These are phyloP conservation scores for Crotalaria pallida DNA, from an alignment of 306 rosid genomes.

Conservation along the genomic window DNA sequence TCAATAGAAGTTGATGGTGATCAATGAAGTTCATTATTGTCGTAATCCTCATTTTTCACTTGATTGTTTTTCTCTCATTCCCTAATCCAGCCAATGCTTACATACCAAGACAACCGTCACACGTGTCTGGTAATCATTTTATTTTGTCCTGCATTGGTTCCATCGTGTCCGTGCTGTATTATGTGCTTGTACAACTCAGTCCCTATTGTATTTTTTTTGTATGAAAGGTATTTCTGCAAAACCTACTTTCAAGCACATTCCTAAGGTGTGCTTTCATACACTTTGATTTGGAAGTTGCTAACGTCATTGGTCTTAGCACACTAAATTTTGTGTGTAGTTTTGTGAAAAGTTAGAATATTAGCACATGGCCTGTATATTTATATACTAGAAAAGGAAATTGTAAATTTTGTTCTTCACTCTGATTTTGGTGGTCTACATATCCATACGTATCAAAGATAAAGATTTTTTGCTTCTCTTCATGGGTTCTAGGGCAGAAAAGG, in stretches of 20 bases:
- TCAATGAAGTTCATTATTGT: constrained; percentile 6
- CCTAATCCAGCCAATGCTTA: constrained; percentile 72
- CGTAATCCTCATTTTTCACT: constrained; percentile 19
- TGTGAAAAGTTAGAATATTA: no score
- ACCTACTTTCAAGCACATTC: constrained; percentile 85
- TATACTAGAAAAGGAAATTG: no score
- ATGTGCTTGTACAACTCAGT: constrained; percentile 7
- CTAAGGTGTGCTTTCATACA: constrained; percentile 61
- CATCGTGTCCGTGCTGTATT: not conserved
- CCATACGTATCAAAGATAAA: no score
- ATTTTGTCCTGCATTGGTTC: constrained; percentile 3
- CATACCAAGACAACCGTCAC: constrained; percentile 72
- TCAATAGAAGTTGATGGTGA: not conserved
- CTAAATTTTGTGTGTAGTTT: not conserved
- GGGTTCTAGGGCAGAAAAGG: constrained; percentile 2
- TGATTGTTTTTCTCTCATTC: not conserved
- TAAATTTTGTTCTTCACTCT: no score
- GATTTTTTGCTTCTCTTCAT: not conserved
- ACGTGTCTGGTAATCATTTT: constrained; percentile 38
- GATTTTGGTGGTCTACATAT: no score
- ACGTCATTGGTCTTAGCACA: constrained; percentile 1
- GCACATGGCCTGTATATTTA: no score
- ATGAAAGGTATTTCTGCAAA: constrained; percentile 45
- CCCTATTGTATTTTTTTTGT: constrained; percentile 12
- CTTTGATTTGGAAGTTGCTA: constrained; percentile 9